phyloP scores from a whole-genome alignment of 2,329 filamentous ascomycete species.

The Chaetomium sp. region DNA sequence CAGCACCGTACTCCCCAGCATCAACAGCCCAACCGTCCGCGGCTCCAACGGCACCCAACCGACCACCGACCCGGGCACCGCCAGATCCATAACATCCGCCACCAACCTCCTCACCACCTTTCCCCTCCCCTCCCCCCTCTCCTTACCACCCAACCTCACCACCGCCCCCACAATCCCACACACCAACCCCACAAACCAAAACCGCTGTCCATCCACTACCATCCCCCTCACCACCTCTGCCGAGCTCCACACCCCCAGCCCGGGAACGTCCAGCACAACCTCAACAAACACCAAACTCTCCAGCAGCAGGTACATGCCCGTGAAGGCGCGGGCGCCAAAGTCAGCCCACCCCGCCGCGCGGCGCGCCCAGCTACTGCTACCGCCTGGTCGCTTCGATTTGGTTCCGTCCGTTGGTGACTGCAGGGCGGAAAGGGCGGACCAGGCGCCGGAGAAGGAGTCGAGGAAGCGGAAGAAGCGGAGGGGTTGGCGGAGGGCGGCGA shows the following conservation, averaged over 20 bases:
- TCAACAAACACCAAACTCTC: slow-evolving; percentile 66
- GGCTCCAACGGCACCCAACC: slow-evolving; percentile 60
- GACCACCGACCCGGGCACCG: slow-evolving; percentile 61
- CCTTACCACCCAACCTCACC: slow-evolving; percentile 43
- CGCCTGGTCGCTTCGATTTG: too few relatives aligned
- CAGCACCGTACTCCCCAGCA: slow-evolving; percentile 64
- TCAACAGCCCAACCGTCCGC: slow-evolving; percentile 58
- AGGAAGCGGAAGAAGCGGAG: slow-evolving; percentile 71
- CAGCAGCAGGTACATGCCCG: slow-evolving; percentile 68
- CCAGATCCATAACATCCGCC: slow-evolving; percentile 62
- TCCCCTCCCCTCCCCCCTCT: slow-evolving; percentile 30
- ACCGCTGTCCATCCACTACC: slow-evolving; percentile 63
- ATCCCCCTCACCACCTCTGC: slow-evolving; percentile 49
- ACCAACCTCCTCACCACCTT: slow-evolving; percentile 52
- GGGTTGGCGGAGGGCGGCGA: slow-evolving; percentile 59
- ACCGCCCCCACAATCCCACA: slow-evolving; percentile 51
- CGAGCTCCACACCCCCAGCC: slow-evolving; percentile 55
- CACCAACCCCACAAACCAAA: slow-evolving; percentile 68
- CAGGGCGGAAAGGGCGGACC: slow-evolving; percentile 40
- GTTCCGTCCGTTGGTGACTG: slow-evolving; percentile 21
- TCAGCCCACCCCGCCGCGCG: slow-evolving; percentile 48
- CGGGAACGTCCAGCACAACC: slow-evolving; percentile 43
- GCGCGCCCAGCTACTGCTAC: slow-evolving; percentile 31
- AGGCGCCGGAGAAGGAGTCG: slow-evolving; percentile 58
- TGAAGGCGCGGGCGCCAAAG: slow-evolving; percentile 58